Evolutionary conservation across 1,284 basidiomycete species (phyloP).

Genomic region (Coniferiporia weirii): DNA sequence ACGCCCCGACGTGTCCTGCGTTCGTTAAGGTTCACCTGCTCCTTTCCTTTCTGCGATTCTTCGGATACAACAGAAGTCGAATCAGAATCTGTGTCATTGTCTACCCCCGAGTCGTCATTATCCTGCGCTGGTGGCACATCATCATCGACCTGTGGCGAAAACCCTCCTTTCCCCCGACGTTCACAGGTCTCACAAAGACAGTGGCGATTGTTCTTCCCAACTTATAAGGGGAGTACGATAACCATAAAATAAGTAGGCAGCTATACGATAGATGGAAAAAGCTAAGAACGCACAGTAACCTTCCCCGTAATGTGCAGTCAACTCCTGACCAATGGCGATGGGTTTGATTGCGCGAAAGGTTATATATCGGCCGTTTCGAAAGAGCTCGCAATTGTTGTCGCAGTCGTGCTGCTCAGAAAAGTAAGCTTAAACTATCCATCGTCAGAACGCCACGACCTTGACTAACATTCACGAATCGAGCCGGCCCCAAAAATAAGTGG

Average conservation of each 20-base stretch:
- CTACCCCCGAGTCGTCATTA: slow-evolving; percentile 34
- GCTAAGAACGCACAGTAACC: slow-evolving; percentile 62
- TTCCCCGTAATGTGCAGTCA: slow-evolving; percentile 82
- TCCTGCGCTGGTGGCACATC: slow-evolving; percentile 32
- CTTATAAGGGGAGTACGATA: slow-evolving; percentile 33
- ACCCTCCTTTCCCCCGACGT: slow-evolving; percentile 67
- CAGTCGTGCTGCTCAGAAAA: slow-evolving; percentile 71
- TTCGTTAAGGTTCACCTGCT: slow-evolving; percentile 54
- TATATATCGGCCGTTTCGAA: slow-evolving; percentile 83
- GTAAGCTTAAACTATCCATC: slow-evolving; percentile 14
- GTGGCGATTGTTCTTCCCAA: slow-evolving; percentile 80
- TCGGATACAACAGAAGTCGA: slow-evolving; percentile 34
- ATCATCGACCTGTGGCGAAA: slow-evolving; percentile 51
- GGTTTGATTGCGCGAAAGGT: slow-evolving; percentile 81
- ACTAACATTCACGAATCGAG: slow-evolving; percentile 90
- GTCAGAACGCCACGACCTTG: slow-evolving; percentile 16
- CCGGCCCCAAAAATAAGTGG: slow-evolving; percentile 87
- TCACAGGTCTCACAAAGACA: slow-evolving; percentile 92
- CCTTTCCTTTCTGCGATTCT: slow-evolving; percentile 32
- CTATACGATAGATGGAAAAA: slow-evolving; percentile 10
- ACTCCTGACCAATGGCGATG: slow-evolving; percentile 79
- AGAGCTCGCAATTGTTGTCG: slow-evolving; percentile 83
- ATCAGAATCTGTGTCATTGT: slow-evolving; percentile 36
- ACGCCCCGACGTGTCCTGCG: slow-evolving; percentile 72
- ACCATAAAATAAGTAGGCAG: background rate